Conservation (phyloP, 345 rosid genomes). For the Arabidopsis thaliana region TAIR10.1 NC_003075.7:18477501-18478000, state of each 20-base stretch:
- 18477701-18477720: slow-evolving; percentile 80
- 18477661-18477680: slow-evolving; percentile 86
- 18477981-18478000: neutral
- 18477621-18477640: slow-evolving; percentile 61
- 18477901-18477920: slow-evolving; percentile 34
- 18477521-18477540: slow-evolving; percentile 90
- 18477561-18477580: slow-evolving; percentile 83
- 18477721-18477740: slow-evolving; percentile 68
- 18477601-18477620: slow-evolving; percentile 87
- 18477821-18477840: neutral
- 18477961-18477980: too few relatives aligned
- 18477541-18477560: slow-evolving; percentile 70
- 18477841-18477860: slow-evolving; percentile 25
- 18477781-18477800: slow-evolving; percentile 23
- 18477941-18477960: neutral
- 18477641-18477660: slow-evolving; percentile 73
- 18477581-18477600: slow-evolving; percentile 80
- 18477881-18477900: slow-evolving; percentile 39
- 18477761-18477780: slow-evolving; percentile 11
- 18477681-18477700: slow-evolving; percentile 82
- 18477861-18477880: slow-evolving; percentile 39
- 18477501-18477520: slow-evolving; percentile 68
- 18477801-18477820: neutral
- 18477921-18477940: slow-evolving; percentile 22
- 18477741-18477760: slow-evolving; percentile 58